These are phyloP conservation scores for Aspergillus arachidicola DNA, from an alignment of 2,329 filamentous ascomycete genomes.

Conservation along the genomic window DNA sequence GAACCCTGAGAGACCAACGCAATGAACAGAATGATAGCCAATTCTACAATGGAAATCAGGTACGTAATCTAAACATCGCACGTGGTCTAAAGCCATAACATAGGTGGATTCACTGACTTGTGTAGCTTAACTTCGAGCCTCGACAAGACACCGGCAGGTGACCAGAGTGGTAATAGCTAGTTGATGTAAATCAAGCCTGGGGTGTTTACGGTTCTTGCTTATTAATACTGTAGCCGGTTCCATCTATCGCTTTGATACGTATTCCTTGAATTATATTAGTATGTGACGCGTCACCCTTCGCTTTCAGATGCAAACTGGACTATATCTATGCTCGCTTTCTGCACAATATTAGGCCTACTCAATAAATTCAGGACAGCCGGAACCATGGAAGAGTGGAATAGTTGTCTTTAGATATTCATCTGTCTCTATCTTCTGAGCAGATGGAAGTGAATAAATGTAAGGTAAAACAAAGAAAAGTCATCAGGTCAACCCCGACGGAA, in stretches of 20 bases:
- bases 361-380: neutral
- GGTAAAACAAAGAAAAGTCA: constrained; percentile 2
- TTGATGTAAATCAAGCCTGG: neutral
- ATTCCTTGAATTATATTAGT: neutral
- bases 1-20: constrained; percentile 58
- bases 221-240: neutral
- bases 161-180: constrained; percentile 5
- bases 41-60: constrained; percentile 90
- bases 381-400: constrained; percentile 21
- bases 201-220: neutral
- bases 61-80: constrained; percentile 46
- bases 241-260: neutral
- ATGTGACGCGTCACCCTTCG: neutral
- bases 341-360: neutral
- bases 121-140: constrained; percentile 28
- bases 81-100: neutral
- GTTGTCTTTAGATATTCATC: constrained; percentile 14
- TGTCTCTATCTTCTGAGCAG: constrained; percentile 12
- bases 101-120: neutral
- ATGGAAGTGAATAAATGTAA: constrained; percentile 9
- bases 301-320: neutral
- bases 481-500: constrained; percentile 2
- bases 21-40: constrained; percentile 64
- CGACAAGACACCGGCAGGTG: constrained; percentile 16
- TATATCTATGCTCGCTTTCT: neutral